Percentiles rank a stretch among this genome's conserved stretches.
Conservation (phyloP, 768 basidiomycete species). For the Podaxis sp. region DNA sequence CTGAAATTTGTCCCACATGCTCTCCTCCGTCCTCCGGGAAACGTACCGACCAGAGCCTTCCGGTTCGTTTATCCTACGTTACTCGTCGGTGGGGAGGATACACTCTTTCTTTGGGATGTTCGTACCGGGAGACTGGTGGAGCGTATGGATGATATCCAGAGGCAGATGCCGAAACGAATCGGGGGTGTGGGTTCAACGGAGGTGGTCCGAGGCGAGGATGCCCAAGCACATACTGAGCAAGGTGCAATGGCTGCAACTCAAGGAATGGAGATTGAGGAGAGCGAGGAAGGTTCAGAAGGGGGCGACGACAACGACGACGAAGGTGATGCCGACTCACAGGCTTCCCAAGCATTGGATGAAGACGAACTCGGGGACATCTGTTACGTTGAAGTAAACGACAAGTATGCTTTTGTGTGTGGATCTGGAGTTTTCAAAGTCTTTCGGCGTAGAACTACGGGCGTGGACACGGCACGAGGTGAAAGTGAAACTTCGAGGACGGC, state of each 20-base stretch:
- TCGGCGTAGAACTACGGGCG: background rate
- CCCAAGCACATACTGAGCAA: background rate
- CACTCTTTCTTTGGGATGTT: constrained; percentile 64
- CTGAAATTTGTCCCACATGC: constrained; percentile 16
- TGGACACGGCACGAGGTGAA: background rate
- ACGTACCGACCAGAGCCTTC: constrained; percentile 13
- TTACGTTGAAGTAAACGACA: constrained; percentile 10
- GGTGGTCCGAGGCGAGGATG: background rate
- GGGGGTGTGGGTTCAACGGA: background rate
- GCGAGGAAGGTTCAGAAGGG: background rate
- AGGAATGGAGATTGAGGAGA: background rate
- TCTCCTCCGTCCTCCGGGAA: constrained; percentile 11
- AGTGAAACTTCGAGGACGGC: background rate
- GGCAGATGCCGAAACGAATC: background rate
- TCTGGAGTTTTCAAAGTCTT: background rate
- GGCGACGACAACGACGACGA: background rate
- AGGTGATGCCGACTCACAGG: background rate
- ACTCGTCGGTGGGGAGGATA: constrained; percentile 41
- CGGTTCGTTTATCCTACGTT: constrained; percentile 57
- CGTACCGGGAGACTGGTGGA: constrained; percentile 47
- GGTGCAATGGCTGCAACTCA: background rate
- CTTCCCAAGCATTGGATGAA: background rate
- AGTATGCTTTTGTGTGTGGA: constrained; percentile 10
- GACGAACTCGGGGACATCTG: background rate
- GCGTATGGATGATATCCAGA: constrained; percentile 41